phyloP scores from a whole-genome alignment of 805 yeast species.

The Tetrapisispora namnaoensis region DNA sequence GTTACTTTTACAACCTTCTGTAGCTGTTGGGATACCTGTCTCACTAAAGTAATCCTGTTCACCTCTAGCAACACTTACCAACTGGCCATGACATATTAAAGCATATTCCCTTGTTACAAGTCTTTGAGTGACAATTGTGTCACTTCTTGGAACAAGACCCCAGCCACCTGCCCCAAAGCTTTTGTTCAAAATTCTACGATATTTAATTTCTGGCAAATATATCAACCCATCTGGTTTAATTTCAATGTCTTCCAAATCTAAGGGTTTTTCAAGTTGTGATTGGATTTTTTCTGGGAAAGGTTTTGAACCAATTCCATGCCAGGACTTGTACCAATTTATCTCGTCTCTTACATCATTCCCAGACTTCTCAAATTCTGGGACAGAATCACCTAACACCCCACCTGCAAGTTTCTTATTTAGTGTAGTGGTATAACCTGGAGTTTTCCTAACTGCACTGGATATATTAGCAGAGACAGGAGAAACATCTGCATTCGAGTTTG shows the following conservation, averaged over 20 bases:
- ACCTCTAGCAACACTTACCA: slow-evolving; percentile 89
- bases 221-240: slow-evolving; percentile 92
- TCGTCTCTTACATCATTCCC: slow-evolving; percentile 1
- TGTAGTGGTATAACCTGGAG: slow-evolving; percentile 7
- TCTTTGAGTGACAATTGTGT: slow-evolving; percentile 63
- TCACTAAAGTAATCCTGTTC: slow-evolving; percentile 89
- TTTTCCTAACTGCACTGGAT: background rate
- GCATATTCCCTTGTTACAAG: slow-evolving; percentile 86
- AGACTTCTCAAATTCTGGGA: background rate
- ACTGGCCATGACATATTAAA: slow-evolving; percentile 72
- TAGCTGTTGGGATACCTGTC: slow-evolving; percentile 84
- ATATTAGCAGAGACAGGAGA: background rate
- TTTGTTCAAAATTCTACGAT: slow-evolving; percentile 74
- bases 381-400: slow-evolving; percentile 4
- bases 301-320: slow-evolving; percentile 73
- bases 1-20: slow-evolving; percentile 94
- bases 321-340: slow-evolving; percentile 77
- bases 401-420: slow-evolving; percentile 12
- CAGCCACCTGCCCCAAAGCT: slow-evolving; percentile 99
- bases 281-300: slow-evolving; percentile 59
- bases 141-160: slow-evolving; percentile 93
- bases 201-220: slow-evolving; percentile 90
- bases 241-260: slow-evolving; percentile 72
- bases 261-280: slow-evolving; percentile 48
- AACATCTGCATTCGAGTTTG: background rate